Base-by-base conservation (phyloP, 257 asterid species). In the Penstemon newberryi region DNA sequence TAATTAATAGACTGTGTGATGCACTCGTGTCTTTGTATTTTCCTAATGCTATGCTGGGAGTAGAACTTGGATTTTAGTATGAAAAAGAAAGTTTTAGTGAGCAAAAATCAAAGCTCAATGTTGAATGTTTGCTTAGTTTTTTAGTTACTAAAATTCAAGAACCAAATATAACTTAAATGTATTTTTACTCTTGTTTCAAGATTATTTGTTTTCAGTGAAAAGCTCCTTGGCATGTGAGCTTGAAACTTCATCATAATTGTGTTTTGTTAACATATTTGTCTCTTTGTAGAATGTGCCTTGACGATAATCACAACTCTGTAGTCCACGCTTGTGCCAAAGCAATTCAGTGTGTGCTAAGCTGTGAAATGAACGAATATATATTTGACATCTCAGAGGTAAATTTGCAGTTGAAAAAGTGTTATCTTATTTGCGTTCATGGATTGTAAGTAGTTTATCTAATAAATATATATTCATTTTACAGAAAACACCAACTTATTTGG, bases 241-340 rank as follows among this genome's bases (percentile, higher is more conserved):
- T 56, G 43, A n/a, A 66, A 63, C 67, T 56, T 50, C 37, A 25
- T 25, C 33, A 25, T 25, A 25, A 25, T 25, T 25, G 33, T 25
- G 33, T 2, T 2, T 69, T 69, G 56, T 69, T 71, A 59, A 45
- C 75, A 41, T 55, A 36, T 49, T n/a, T 69, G 41, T 70, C 40
- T 59, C 33, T 68, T 61, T 84, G 80, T 77, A 93, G 99, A 82
- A 84, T 94, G 78, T 81, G 74, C 57, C 86, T 94, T 44, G 97
- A 94, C 74, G 97, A 94, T 78, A 87, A 86, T 76, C 95, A 87
- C 83, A 82, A 72, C 74, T 85, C 86, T 6, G 99, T 94, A 64
- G 91, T 91, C 75, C 80, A 85, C 74, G 89, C 89, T 71, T 94
- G 99, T 82, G 91, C 90, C 64, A 89, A 84, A 86, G 90, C 83